Evolutionary conservation across 1,139 yeast species (phyloP).

Genomic region (Wickerhamomyces sp.): DNA sequence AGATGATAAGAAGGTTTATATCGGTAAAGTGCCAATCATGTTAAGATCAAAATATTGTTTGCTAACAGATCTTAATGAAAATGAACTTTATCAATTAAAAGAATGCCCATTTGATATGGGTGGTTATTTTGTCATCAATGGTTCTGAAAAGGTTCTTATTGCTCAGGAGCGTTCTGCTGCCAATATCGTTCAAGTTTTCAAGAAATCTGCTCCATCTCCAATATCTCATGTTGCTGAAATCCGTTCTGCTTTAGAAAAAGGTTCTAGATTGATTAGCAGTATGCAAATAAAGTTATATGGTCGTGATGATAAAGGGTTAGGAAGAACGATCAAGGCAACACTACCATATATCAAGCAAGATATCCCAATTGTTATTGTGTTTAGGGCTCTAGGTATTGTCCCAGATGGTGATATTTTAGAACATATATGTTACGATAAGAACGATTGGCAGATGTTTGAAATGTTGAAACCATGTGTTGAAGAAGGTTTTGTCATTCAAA

Average conservation of each 20-base stretch:
- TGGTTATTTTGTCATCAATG: conserved; percentile 96
- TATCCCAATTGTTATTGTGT: conserved; percentile 93
- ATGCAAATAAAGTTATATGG: conserved; percentile 92
- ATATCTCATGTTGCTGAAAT: conserved; percentile 95
- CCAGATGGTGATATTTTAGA: conserved; percentile 99
- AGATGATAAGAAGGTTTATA: conserved; percentile 74
- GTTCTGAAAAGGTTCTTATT: conserved; percentile 95
- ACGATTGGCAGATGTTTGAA: conserved; percentile 99
- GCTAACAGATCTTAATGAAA: conserved; percentile 87
- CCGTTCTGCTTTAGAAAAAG: conserved; percentile 94
- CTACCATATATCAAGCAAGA: conserved; percentile 95
- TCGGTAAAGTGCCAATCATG: conserved; percentile 98
- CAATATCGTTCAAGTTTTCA: conserved; percentile 95
- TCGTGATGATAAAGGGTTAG: conserved; percentile 70
- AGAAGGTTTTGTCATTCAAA: conserved; percentile 97
- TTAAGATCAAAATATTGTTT: conserved; percentile 94
- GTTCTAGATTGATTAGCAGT: conserved; percentile 89
- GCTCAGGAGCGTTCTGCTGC: conserved; percentile 99
- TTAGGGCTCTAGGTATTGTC: conserved; percentile 96
- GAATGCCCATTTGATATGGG: conserved; percentile 99
- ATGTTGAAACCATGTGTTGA: conserved; percentile 99
- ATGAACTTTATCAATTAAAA: conserved; percentile 89
- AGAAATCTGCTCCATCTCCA: conserved; percentile 96
- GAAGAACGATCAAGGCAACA: conserved; percentile 89
- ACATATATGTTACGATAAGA: conserved; percentile 95